Evolutionary conservation across 768 basidiomycete species (phyloP).

Genomic region (Pulveroboletus ravenelii): DNA sequence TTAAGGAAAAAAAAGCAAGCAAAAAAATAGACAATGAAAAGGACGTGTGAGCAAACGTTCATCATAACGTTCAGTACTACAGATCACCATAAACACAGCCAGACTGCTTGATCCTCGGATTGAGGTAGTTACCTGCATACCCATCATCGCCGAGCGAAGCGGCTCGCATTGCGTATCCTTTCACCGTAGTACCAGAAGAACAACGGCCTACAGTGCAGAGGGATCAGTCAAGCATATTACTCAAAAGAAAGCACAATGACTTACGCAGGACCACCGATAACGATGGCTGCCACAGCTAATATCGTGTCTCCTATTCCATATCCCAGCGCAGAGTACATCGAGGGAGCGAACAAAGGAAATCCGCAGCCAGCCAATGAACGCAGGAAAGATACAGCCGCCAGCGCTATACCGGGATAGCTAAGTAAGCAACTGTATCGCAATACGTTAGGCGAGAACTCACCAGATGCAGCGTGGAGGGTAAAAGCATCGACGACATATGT

Average conservation of each 20-base stretch:
- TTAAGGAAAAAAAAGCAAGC: too few relatives aligned
- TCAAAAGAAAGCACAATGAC: slow-evolving; percentile 1
- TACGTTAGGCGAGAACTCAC: slow-evolving; percentile 28
- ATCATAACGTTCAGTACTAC: background rate
- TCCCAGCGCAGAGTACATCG: slow-evolving; percentile 61
- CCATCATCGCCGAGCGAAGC: slow-evolving; percentile 28
- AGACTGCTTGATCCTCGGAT: too few relatives aligned
- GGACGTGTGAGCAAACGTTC: background rate
- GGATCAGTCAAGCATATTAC: slow-evolving; percentile 26
- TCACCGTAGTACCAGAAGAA: slow-evolving; percentile 44
- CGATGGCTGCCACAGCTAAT: slow-evolving; percentile 54
- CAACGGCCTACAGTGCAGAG: slow-evolving; percentile 35
- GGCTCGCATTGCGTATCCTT: slow-evolving; percentile 47
- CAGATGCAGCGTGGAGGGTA: slow-evolving; percentile 63
- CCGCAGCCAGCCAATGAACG: slow-evolving; percentile 67
- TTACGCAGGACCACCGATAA: slow-evolving; percentile 53
- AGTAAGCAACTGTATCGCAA: background rate
- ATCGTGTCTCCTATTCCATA: slow-evolving; percentile 69
- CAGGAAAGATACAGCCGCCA: slow-evolving; percentile 60
- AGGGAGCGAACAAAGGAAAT: slow-evolving; percentile 74
- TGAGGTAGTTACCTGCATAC: background rate
- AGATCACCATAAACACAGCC: background rate
- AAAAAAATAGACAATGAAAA: too few relatives aligned
- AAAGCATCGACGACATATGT: slow-evolving; percentile 68
- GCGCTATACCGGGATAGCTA: slow-evolving; percentile 34